Percentiles rank a stretch among this genome's conserved stretches.
Conservation (phyloP, 2,329 filamentous ascomycete genomes). For the Malbranchea cinnamomea region DNA sequence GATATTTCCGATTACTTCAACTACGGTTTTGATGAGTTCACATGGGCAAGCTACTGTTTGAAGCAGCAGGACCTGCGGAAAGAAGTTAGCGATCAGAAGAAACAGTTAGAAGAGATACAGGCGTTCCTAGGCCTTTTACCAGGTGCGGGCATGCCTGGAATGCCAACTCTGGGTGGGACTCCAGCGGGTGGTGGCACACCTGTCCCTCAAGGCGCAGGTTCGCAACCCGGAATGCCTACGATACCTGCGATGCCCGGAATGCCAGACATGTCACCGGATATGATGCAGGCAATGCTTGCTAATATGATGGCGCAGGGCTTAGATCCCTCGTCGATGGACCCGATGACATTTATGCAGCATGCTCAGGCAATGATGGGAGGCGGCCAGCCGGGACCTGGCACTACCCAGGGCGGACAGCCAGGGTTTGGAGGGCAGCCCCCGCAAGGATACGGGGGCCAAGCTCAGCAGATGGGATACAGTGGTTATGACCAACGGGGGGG, state of each 20-base stretch:
- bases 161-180: conserved; percentile 16
- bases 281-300: conserved; percentile 45
- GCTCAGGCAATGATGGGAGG: conserved; percentile 36
- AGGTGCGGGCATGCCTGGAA: conserved; percentile 32
- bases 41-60: conserved; percentile 84
- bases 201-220: conserved; percentile 7
- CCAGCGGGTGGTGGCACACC: conserved; percentile 4
- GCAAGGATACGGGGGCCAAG: conserved; percentile 21
- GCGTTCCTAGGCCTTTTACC: conserved; percentile 37
- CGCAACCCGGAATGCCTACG: conserved; percentile 19
- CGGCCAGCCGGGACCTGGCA: conserved; percentile 24
- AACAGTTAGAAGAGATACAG: conserved; percentile 46
- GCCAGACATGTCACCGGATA: conserved; percentile 37
- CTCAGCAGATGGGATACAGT: conserved; percentile 28
- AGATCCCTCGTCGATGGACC: conserved; percentile 39
- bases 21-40: conserved; percentile 97
- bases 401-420: conserved; percentile 20
- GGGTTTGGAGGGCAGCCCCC: conserved; percentile 22
- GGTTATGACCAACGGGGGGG: conserved; percentile 27
- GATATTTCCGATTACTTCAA: conserved; percentile 98
- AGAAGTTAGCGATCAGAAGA: conserved; percentile 71
- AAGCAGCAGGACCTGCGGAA: conserved; percentile 69
- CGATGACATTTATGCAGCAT: conserved; percentile 39
- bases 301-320: conserved; percentile 40
- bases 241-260: conserved; percentile 35